Evolutionary conservation across 768 basidiomycete genomes (phyloP), one percentile per base, ranked within the genome.

Genomic region (Boletales sp.): DNA sequence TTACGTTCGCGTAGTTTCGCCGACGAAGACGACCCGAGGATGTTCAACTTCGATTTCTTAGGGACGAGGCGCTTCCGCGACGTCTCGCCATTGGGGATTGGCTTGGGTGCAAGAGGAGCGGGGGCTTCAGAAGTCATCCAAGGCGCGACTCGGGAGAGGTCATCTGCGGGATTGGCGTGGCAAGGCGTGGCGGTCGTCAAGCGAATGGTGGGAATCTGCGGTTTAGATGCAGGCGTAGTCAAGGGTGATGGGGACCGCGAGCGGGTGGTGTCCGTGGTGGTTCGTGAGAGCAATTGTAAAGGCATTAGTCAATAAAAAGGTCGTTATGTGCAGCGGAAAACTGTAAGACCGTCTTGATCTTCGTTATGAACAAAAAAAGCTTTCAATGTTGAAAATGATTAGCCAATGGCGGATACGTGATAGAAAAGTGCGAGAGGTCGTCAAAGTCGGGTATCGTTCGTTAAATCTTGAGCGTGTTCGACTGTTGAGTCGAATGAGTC

Each of bases 141-240:
- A 37, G 66, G 59, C 5, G 51, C 44, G 35, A 62, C 37, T 6
- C 36, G 47, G 70, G 66, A 8, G 65, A 7, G 63, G 60, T n/a
- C 71, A 62, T 34, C 48, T 5, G 64, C 49, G 5, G 61, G 8
- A 44, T 78, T 78, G 4, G 73, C 55, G 7, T 79, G 75, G 12
- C 79, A 81, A 4, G 86, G 87, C 0, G 80, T 86, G 0, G 87
- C 84, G 14, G 81, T 74, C 55, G 82, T 81, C 59, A 89, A 78
- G 39, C 84, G 77, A 50, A 89, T 89, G 46, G 85, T 82, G 19
- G 87, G 84, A 48, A 74, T 56, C 29, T 65, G 65, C 8, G 65
- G 52, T 40, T 69, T 69, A 9, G 66, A 56, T 5, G 55, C 45
- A 2, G 65, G 56, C 12, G 68, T 68, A 43, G 59, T 40, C 18